Conservation (phyloP, 1,284 basidiomycete species). For the Cryptococcus maquisensis region DNA sequence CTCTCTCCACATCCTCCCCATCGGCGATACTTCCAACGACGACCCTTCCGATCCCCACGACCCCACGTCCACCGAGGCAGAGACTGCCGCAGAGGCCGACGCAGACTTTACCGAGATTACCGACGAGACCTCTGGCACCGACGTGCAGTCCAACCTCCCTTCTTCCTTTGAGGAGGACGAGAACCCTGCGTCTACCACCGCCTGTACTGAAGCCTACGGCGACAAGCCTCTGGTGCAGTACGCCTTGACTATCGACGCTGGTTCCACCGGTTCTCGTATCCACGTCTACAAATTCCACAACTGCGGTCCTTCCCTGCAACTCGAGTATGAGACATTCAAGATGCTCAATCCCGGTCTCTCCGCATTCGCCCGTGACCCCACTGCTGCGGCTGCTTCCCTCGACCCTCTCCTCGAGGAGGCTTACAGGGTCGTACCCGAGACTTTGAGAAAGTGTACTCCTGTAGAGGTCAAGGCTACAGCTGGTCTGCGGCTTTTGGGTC, state of each 20-base stretch:
- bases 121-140: constrained; percentile 21
- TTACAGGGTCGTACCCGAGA: constrained; percentile 66
- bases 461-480: constrained; percentile 95
- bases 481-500: constrained; percentile 74
- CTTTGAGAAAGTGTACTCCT: constrained; percentile 70
- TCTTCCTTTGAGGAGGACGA: constrained; percentile 46
- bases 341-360: constrained; percentile 80
- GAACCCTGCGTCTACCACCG: constrained; percentile 36
- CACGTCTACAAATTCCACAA: constrained; percentile 98
- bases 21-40: constrained; percentile 14
- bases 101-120: constrained; percentile 36
- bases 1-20: constrained; percentile 27
- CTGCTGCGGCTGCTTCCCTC: constrained; percentile 72
- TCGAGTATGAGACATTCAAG: constrained; percentile 92
- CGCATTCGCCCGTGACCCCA: constrained; percentile 57
- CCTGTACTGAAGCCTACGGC: constrained; percentile 60
- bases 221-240: constrained; percentile 69
- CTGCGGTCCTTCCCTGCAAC: constrained; percentile 69
- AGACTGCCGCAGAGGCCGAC: constrained; percentile 21
- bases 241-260: constrained; percentile 96
- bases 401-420: constrained; percentile 79
- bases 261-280: constrained; percentile 93
- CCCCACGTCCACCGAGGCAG: constrained; percentile 22
- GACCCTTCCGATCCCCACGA: constrained; percentile 22
- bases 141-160: constrained; percentile 19